These are phyloP conservation scores for Phytomonas francai DNA, from an alignment of 208 protist genomes.

Conservation along the genomic window DNA sequence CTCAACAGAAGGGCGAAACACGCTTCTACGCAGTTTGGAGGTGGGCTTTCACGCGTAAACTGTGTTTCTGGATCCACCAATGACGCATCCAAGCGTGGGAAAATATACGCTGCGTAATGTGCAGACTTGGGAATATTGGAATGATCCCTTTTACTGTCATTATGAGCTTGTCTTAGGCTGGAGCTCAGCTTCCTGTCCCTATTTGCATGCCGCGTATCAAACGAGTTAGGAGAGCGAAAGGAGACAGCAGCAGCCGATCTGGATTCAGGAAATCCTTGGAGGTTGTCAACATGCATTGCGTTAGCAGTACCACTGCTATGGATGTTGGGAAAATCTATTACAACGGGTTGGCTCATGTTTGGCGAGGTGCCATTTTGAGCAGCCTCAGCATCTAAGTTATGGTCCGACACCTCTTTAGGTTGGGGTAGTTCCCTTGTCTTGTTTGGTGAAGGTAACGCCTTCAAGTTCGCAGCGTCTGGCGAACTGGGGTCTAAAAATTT, in stretches of 20 bases:
- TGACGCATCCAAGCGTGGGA: conserved; percentile 35
- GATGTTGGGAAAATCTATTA: background rate
- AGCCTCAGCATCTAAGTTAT: background rate
- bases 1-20: conserved; percentile 25
- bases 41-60: conserved; percentile 9
- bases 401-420: background rate
- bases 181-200: background rate
- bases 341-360: background rate
- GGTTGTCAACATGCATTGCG: background rate
- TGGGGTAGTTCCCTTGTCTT: background rate
- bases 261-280: background rate
- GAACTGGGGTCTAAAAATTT: background rate
- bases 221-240: background rate
- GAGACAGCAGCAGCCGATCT: background rate
- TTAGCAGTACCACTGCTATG: background rate
- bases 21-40: conserved; percentile 34
- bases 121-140: background rate
- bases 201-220: background rate
- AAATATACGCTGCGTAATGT: conserved; percentile 17
- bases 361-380: background rate
- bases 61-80: conserved; percentile 14
- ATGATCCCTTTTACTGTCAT: conserved; percentile 2
- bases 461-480: background rate
- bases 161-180: background rate
- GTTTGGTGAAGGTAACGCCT: background rate